phyloP scores from a whole-genome alignment of 768 basidiomycete species.

The Leccinum subgranulosum region DNA sequence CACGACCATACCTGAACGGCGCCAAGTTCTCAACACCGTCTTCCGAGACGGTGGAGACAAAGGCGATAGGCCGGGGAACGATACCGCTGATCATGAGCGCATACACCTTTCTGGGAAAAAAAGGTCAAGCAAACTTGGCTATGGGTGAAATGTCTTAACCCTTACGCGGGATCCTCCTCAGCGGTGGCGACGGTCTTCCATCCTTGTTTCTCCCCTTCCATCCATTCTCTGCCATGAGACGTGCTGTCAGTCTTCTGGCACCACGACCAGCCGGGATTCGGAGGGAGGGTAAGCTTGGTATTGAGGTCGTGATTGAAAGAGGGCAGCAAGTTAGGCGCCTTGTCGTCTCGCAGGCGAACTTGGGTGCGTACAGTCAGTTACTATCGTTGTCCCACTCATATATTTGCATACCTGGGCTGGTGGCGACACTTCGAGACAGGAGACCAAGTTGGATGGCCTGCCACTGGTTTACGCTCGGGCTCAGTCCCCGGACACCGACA shows the following conservation, averaged over 20 bases:
- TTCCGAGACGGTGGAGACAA: constrained; percentile 34
- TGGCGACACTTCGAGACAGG: background rate
- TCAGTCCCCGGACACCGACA: background rate
- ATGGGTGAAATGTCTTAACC: background rate
- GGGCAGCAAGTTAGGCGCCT: constrained; percentile 5
- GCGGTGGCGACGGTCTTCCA: constrained; percentile 31
- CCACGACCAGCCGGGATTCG: constrained; percentile 31
- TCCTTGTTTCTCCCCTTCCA: constrained; percentile 33
- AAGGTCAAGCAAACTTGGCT: too few relatives aligned
- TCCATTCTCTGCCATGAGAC: constrained; percentile 27
- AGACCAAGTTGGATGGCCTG: background rate
- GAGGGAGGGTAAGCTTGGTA: constrained; percentile 26
- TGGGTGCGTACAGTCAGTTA: background rate
- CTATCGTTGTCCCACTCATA: background rate
- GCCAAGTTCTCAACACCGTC: constrained; percentile 36
- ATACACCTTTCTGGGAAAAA: constrained; percentile 24
- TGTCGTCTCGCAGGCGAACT: background rate
- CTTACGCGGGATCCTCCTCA: constrained; percentile 27
- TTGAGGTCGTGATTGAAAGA: constrained; percentile 14
- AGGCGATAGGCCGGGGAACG: constrained; percentile 40
- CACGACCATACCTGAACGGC: constrained; percentile 27
- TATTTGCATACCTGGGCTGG: background rate
- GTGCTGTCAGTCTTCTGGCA: constrained; percentile 26
- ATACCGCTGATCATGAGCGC: constrained; percentile 35
- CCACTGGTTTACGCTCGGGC: background rate